phyloP scores from a whole-genome alignment of 345 rosid genomes.

The Erodium maritimum region DNA sequence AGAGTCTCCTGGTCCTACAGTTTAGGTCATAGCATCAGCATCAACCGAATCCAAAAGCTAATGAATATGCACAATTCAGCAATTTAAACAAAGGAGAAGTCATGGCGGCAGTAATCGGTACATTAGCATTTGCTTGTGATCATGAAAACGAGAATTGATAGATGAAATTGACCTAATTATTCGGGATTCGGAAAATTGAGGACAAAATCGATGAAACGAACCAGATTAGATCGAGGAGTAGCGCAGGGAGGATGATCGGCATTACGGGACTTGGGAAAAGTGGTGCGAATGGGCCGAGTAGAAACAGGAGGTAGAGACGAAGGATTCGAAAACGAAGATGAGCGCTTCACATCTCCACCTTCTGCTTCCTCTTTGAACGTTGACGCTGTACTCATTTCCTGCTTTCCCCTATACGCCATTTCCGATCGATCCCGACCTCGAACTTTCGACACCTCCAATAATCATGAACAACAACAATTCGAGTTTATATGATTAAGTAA shows the following conservation, averaged over 20 bases:
- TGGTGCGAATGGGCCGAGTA: constrained; percentile 81
- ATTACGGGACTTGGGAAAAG: constrained; percentile 19
- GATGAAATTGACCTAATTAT: no score
- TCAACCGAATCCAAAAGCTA: background rate
- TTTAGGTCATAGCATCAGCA: background rate
- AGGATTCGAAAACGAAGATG: constrained; percentile 24
- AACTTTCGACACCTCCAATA: background rate
- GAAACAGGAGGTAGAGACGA: constrained; percentile 35
- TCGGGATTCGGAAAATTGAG: no score
- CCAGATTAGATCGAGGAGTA: background rate
- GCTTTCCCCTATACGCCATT: constrained; percentile 96
- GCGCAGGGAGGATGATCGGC: background rate
- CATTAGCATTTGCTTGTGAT: no score
- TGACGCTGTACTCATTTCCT: constrained; percentile 57
- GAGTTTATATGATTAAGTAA: no score
- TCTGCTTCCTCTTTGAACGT: constrained; percentile 67
- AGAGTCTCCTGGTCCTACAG: constrained; percentile 32
- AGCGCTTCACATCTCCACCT: background rate
- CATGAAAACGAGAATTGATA: no score
- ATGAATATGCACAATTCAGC: background rate
- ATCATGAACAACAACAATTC: no score
- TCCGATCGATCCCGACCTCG: background rate
- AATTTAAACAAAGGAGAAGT: no score
- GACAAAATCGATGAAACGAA: no score
- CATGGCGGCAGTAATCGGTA: no score